Conservation (phyloP, 805 yeast genomes). For the Candida caryicola region DNA sequence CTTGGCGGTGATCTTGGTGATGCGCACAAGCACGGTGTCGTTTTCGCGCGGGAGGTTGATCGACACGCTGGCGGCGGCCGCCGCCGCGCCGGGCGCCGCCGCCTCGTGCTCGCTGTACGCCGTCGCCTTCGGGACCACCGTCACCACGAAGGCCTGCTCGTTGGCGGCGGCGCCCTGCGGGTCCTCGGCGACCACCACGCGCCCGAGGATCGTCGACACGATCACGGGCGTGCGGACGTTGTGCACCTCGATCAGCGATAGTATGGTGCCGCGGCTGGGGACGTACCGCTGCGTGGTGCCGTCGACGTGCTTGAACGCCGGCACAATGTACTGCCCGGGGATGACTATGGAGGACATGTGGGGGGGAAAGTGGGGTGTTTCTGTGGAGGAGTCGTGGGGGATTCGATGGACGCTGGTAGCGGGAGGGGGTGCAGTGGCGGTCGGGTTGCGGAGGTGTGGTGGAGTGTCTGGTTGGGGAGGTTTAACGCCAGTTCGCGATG, state of each 20-base stretch:
- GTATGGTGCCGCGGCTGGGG: constrained; percentile 65
- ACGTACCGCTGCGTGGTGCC: constrained; percentile 44
- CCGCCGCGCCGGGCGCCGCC: constrained; percentile 13
- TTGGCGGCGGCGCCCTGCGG: constrained; percentile 13
- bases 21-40: constrained; percentile 75
- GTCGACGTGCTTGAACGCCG: constrained; percentile 40
- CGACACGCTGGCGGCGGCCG: constrained; percentile 21
- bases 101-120: constrained; percentile 24
- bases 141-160: constrained; percentile 24
- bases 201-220: constrained; percentile 64
- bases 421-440: too few relatives aligned
- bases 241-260: constrained; percentile 43
- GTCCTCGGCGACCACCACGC: constrained; percentile 35
- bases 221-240: constrained; percentile 40
- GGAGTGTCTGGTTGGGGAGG: too few relatives aligned
- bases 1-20: constrained; percentile 60
- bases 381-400: too few relatives aligned
- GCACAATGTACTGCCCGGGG: constrained; percentile 80
- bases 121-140: constrained; percentile 28
- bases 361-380: too few relatives aligned
- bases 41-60: constrained; percentile 75
- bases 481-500: too few relatives aligned
- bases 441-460: too few relatives aligned
- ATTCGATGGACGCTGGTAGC: too few relatives aligned
- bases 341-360: constrained; percentile 12